phyloP scores from a whole-genome alignment of 768 basidiomycete species.

The Xanthoconium stramineum region DNA sequence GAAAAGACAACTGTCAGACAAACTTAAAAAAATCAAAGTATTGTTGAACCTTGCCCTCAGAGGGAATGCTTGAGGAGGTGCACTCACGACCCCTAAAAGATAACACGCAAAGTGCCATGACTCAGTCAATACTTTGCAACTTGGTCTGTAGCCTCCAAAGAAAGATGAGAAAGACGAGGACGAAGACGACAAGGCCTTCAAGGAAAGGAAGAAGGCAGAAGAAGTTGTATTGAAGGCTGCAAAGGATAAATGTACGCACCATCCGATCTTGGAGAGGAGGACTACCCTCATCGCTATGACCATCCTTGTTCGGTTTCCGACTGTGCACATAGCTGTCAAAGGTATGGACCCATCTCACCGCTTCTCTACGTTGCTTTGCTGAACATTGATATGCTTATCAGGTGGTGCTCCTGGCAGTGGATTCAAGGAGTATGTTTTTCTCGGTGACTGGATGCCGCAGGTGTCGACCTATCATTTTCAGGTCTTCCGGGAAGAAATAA shows the following conservation, averaged over 20 bases:
- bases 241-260: conserved; percentile 60
- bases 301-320: background rate
- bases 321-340: conserved; percentile 26
- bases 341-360: conserved; percentile 17
- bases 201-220: conserved; percentile 74
- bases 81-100: no score
- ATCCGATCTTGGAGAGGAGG: background rate
- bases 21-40: no score
- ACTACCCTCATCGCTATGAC: background rate
- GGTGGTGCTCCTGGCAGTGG: conserved; percentile 70
- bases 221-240: conserved; percentile 70
- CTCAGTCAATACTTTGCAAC: background rate
- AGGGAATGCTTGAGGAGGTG: no score
- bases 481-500: conserved; percentile 75
- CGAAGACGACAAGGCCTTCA: conserved; percentile 70
- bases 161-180: conserved; percentile 72
- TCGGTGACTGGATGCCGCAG: background rate
- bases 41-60: no score
- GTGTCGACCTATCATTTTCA: conserved; percentile 24
- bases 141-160: conserved; percentile 63
- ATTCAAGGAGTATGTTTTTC: conserved; percentile 76
- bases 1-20: no score
- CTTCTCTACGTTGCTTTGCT: conserved; percentile 1
- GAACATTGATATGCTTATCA: conserved; percentile 22
- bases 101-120: no score